These are phyloP conservation scores for Candida tammaniensis DNA, from an alignment of 805 yeast genomes.

Conservation along the genomic window DNA sequence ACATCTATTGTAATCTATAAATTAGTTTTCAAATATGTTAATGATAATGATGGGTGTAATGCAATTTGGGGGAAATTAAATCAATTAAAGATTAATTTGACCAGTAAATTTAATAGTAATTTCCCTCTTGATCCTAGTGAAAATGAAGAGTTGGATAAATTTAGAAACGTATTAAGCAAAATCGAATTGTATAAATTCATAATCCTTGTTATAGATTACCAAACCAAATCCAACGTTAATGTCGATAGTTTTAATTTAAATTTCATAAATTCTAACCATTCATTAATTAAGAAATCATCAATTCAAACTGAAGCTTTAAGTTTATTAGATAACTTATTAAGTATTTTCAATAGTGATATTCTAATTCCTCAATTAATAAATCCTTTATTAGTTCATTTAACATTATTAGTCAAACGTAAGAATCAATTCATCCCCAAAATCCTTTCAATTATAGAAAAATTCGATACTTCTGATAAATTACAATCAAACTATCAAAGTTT, in stretches of 20 bases:
- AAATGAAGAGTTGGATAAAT: constrained; percentile 46
- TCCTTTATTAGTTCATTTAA: constrained; percentile 63
- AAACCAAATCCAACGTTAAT: constrained; percentile 40
- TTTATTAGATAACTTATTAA: constrained; percentile 63
- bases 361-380: constrained; percentile 54
- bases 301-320: constrained; percentile 70
- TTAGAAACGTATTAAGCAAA: constrained; percentile 55
- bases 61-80: constrained; percentile 56
- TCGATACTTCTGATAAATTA: constrained; percentile 55
- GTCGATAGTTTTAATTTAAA: constrained; percentile 45
- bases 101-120: constrained; percentile 57
- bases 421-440: constrained; percentile 59
- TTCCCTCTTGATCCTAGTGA: constrained; percentile 52
- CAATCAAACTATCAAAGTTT: constrained; percentile 48
- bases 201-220: constrained; percentile 43
- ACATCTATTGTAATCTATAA: constrained; percentile 41
- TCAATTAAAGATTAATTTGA: constrained; percentile 55
- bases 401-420: constrained; percentile 63
- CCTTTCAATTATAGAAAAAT: constrained; percentile 55
- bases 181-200: constrained; percentile 74
- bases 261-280: constrained; percentile 56
- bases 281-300: constrained; percentile 51
- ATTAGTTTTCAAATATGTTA: constrained; percentile 43
- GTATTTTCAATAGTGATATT: constrained; percentile 54
- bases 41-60: constrained; percentile 44